Base-by-base conservation (phyloP, 139 green algal genomes). In the Microglena sp. region DNA sequence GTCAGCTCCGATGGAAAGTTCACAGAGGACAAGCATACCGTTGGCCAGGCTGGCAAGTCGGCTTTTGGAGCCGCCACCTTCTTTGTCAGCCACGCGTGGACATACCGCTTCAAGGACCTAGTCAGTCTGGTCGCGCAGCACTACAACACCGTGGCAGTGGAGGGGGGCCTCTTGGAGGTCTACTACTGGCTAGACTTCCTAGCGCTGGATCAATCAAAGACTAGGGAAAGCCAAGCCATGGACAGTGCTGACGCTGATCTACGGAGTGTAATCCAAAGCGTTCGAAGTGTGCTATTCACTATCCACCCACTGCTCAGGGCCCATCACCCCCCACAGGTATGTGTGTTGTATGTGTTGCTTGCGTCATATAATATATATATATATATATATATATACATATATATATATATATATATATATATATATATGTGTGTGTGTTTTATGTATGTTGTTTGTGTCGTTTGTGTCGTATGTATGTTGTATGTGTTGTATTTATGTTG, bases 151-250 rank as follows among this genome's bases (percentile, higher is more conserved):
- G n/a, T 65, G 22, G 33, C 58, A 7, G 58, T 34, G 6, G 58
- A 65, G 26, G 33, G 5, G n/a, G 58, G 58, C 21, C 53, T 33
- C 33, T 33, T 53, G 33, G 58, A 65, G 6, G 58, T 65, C 5
- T 65, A 65, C 58, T 65, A 65, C 34, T 65, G 32, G 32, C 22
- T 65, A 34, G 58, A 65, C 53, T 22, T 53, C 15, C 53, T 65
- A 11, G 58, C 58, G 34, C 22, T 65, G 32, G 5, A 30, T 26
- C 58, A n/a, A n/a, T n/a, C n/a, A n/a, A n/a, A 65, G 58, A 62
- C 36, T 27, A 22, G 36, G 6, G 15, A 34, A 5, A 8, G 55
- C 6, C 30, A 28, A n/a, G 22, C 43, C 29, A 36, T 35, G 15
- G 5, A 35, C 6, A 62, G 27, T 30, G 28, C 55, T 40, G 55